phyloP scores from a whole-genome alignment of 1,284 basidiomycete genomes.

The Somion occarium region DNA sequence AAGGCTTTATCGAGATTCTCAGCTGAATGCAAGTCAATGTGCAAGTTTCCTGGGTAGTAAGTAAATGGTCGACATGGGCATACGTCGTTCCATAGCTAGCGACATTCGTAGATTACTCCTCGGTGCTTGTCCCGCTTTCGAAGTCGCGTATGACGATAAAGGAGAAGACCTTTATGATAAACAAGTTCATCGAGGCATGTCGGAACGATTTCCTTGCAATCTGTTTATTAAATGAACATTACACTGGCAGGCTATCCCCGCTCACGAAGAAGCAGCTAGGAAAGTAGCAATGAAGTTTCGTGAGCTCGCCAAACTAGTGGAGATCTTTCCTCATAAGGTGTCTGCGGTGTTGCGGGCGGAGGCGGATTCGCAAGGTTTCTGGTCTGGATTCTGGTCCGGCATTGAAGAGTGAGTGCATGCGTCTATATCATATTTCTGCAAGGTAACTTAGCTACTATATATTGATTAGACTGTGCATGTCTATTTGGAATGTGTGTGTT shows the following conservation, averaged over 20 bases:
- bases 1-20: conserved; percentile 20
- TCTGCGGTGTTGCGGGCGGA: conserved; percentile 21
- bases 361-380: conserved; percentile 23
- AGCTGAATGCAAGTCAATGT: conserved; percentile 22
- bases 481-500: conserved; percentile 23
- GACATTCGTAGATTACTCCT: conserved; percentile 20
- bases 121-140: conserved; percentile 24
- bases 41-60: conserved; percentile 21
- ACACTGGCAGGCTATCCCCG: conserved; percentile 20
- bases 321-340: conserved; percentile 27
- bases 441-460: not conserved
- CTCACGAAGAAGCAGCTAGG: conserved; percentile 22
- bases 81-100: not conserved
- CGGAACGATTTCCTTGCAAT: not conserved
- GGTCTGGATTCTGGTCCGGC: conserved; percentile 22
- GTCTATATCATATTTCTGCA: not conserved
- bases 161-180: conserved; percentile 28
- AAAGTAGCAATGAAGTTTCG: conserved; percentile 20
- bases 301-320: conserved; percentile 24
- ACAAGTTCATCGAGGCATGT: conserved; percentile 26
- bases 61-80: not conserved
- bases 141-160: conserved; percentile 18
- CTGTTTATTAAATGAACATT: not conserved
- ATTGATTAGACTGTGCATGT: conserved; percentile 27
- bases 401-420: conserved; percentile 20